These are phyloP conservation scores for Bromus sterilis DNA, from an alignment of 176 grass and related monocot species.

Conservation along the genomic window DNA sequence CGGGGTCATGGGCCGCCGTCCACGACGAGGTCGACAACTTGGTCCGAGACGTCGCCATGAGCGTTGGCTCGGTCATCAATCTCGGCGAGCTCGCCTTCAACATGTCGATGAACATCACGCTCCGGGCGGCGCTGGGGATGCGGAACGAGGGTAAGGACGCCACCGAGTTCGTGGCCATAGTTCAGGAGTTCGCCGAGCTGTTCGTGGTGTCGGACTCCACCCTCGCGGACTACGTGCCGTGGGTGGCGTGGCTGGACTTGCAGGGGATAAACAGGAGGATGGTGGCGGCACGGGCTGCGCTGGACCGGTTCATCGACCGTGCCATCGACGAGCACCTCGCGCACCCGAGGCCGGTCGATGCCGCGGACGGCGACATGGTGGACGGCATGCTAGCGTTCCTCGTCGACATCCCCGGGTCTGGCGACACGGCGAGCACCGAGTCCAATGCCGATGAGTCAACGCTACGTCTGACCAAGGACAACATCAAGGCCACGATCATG, in stretches of 20 bases:
- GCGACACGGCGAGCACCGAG: neutral
- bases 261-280: conserved; percentile 40
- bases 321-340: conserved; percentile 51
- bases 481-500: conserved; percentile 53
- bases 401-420: neutral
- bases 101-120: conserved; percentile 36
- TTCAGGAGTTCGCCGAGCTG: conserved; percentile 49
- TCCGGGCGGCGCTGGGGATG: conserved; percentile 42
- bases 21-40: conserved; percentile 20
- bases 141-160: conserved; percentile 15
- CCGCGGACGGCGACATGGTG: conserved; percentile 41
- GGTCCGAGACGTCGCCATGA: conserved; percentile 2
- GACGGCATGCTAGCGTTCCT: conserved; percentile 48
- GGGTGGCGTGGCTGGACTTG: conserved; percentile 34
- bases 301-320: conserved; percentile 43
- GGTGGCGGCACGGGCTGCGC: conserved; percentile 16
- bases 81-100: conserved; percentile 32
- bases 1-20: conserved; percentile 33
- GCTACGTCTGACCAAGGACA: conserved; percentile 31
- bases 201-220: conserved; percentile 42
- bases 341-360: conserved; percentile 18
- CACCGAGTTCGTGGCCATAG: conserved; percentile 37
- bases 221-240: conserved; percentile 44
- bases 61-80: conserved; percentile 12
- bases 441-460: conserved; percentile 11